A percentile compares a stretch with the other conserved stretches of the same genome.
Evolutionary conservation across 169 alveolate genomes (phyloP).

Genomic region (Plasmodium knowlesi): DNA sequence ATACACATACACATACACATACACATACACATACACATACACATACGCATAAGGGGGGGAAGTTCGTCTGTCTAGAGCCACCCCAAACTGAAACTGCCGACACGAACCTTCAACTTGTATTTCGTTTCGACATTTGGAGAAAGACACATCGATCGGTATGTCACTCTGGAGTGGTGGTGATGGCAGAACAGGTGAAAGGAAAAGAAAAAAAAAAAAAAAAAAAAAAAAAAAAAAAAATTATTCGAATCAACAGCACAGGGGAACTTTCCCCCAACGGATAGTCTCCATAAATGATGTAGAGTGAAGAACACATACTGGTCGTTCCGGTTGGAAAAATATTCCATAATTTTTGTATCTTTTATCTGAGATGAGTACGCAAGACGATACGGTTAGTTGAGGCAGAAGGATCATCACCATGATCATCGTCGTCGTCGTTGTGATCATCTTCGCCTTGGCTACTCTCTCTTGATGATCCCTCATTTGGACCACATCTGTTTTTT

Average conservation of each 20-base stretch:
- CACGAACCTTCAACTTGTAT: constrained; percentile 31
- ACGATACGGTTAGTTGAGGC: background rate
- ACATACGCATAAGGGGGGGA: background rate
- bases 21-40: background rate
- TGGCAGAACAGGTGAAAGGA: background rate
- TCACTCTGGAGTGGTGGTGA: constrained; percentile 9
- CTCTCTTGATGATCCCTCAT: background rate
- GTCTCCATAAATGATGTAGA: background rate
- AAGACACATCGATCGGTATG: constrained; percentile 33
- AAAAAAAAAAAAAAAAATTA: background rate
- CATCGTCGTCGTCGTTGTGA: no score
- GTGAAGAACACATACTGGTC: constrained; percentile 21
- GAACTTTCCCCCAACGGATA: background rate
- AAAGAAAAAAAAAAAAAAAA: background rate
- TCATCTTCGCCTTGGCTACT: background rate
- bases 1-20: background rate
- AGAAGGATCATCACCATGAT: background rate
- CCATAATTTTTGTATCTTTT: constrained; percentile 50
- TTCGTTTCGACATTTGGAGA: background rate
- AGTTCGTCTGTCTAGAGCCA: background rate
- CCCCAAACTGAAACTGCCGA: background rate
- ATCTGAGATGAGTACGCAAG: constrained; percentile 18
- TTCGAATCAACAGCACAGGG: background rate
- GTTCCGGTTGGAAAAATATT: constrained; percentile 51
- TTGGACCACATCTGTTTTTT: background rate